Percentiles rank a stretch among this genome's conserved stretches.
phyloP scores from a whole-genome alignment of 148 eudicot genomes.

The Simmondsia chinensis region DNA sequence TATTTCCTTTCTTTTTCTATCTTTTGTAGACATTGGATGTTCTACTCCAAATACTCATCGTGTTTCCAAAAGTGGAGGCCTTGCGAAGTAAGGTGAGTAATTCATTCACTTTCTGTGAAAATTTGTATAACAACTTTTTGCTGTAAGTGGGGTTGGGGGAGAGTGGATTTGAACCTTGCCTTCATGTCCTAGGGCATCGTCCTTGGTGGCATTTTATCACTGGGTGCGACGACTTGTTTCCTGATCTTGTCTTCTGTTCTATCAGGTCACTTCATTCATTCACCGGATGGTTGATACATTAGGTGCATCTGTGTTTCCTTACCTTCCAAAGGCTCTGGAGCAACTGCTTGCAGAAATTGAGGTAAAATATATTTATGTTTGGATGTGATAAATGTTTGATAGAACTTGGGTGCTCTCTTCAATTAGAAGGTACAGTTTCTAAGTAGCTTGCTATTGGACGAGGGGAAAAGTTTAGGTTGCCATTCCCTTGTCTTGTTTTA shows the following conservation, averaged over 20 bases:
- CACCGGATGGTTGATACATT: constrained; percentile 95
- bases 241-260: constrained; percentile 9
- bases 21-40: constrained; percentile 77
- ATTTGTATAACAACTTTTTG: too few relatives aligned
- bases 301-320: constrained; percentile 83
- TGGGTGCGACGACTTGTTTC: not conserved
- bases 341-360: constrained; percentile 82
- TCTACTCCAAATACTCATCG: constrained; percentile 66
- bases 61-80: constrained; percentile 73
- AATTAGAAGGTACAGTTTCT: too few relatives aligned
- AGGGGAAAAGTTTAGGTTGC: too few relatives aligned
- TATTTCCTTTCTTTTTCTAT: constrained; percentile 10
- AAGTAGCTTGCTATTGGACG: too few relatives aligned
- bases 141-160: too few relatives aligned
- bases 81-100: constrained; percentile 74
- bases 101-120: not conserved
- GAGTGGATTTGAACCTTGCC: too few relatives aligned
- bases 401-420: too few relatives aligned
- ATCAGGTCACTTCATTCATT: constrained; percentile 81
- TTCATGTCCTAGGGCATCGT: too few relatives aligned
- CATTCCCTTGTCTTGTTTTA: too few relatives aligned
- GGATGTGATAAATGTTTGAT: constrained; percentile 1
- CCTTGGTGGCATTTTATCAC: too few relatives aligned
- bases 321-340: constrained; percentile 81
- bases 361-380: constrained; percentile 27